Evolutionary conservation across 2,329 filamentous ascomycete species (phyloP), one percentile per base, ranked within the genome.

Genomic region (Pyrenochaeta sp.): DNA sequence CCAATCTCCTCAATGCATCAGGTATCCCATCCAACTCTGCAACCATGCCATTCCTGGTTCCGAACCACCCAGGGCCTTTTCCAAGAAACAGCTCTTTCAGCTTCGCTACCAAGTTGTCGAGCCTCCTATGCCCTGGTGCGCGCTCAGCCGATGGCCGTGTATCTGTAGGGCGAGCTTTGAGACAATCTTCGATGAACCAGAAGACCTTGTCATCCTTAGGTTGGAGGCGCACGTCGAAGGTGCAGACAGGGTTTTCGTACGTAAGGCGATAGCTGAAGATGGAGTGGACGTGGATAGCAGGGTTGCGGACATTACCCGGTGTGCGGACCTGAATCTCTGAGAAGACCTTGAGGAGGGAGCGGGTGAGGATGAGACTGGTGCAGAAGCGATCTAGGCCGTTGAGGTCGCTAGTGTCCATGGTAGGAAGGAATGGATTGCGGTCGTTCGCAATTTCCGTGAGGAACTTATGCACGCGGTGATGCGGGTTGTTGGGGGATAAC

Each of bases 401-500:
- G 24, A 58, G 50, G 34, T 79, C 82, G 72, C 80, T 78, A 64
- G 87, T 86, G 57, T 87, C 82, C 1, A 87, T 74, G 3, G 75
- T 78, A 54, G 83, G 82, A 56, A 91, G 78, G 39, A 84, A 79
- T 65, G 90, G 86, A 15, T 83, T 52, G 58, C 77, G 82, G 72
- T 82, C 79, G 69, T 90, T 90, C 58, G 88, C 83, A 7, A 88
- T 78, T 3, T 78, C 80, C 52, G 83, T 83, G 58, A 92, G 80
- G 44, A 85, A 79, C 62, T 88, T 86, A 22, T 83, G 77, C 12
- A 90, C 82, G 19, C 88, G 84, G 44, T 89, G 79, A 68, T 93
- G 90, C 2, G 91, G 90, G 66, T 91, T 92, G 12, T 81, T 82
- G 13, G 80, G 78, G 40, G 88, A 83, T 22, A 94, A 80, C 27